Evolutionary conservation across 257 asterid genomes (phyloP).

Genomic region (Perilla frutescens): DNA sequence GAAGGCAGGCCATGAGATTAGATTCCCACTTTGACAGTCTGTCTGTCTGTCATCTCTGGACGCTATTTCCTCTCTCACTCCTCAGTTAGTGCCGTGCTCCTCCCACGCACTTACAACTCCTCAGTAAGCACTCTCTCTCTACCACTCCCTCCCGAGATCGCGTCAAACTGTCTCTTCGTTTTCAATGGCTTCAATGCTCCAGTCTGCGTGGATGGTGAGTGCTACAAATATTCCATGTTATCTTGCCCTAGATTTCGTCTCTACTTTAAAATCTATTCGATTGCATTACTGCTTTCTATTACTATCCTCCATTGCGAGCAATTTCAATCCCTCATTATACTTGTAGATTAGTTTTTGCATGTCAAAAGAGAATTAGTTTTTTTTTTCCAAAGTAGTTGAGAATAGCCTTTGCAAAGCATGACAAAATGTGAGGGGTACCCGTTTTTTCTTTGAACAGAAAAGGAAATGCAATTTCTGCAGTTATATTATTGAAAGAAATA

Average conservation of each 20-base stretch:
- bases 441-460: too few species aligned
- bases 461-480: too few species aligned
- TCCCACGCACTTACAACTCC: not conserved
- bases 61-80: constrained; percentile 8
- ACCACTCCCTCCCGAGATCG: constrained; percentile 20
- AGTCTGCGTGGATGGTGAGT: constrained; percentile 57
- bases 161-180: constrained; percentile 22
- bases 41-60: constrained; percentile 7
- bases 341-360: not conserved
- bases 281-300: not conserved
- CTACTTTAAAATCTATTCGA: constrained; percentile 8
- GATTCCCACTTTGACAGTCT: constrained; percentile 51
- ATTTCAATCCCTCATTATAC: not conserved
- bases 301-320: not conserved
- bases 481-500: too few species aligned
- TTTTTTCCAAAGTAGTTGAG: too few species aligned
- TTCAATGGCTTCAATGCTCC: constrained; percentile 49
- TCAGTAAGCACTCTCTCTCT: constrained; percentile 1
- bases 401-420: too few species aligned
- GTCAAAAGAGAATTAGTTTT: not conserved
- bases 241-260: constrained; percentile 33
- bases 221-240: constrained; percentile 26
- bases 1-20: constrained; percentile 42
- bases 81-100: not conserved
- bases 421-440: too few species aligned